Percentiles rank a stretch among this genome's conserved stretches.
These are phyloP conservation scores for Parsonsia alboflavescens DNA, from an alignment of 257 asterid genomes.

Conservation along the genomic window DNA sequence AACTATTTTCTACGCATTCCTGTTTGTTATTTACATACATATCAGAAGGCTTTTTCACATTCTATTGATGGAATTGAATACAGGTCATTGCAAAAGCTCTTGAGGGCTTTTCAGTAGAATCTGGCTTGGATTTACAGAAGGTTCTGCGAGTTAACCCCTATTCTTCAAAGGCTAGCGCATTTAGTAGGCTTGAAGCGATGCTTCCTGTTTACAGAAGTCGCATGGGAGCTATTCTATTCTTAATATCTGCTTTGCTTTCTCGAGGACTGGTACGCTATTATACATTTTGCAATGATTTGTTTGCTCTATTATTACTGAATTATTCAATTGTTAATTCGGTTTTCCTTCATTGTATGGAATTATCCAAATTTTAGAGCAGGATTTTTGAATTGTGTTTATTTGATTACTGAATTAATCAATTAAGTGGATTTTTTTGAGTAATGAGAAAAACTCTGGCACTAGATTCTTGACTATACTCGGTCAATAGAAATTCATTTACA, in stretches of 20 bases:
- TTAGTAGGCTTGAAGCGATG: conserved; percentile 57
- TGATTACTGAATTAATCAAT: neutral
- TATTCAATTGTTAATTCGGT: neutral
- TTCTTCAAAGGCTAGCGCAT: conserved; percentile 48
- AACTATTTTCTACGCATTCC: neutral
- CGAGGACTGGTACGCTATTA: conserved; percentile 74
- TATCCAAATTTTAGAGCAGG: neutral
- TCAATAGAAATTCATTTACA: neutral
- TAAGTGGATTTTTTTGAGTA: neutral
- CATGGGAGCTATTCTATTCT: conserved; percentile 90
- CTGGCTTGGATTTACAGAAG: conserved; percentile 69
- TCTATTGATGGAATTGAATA: neutral
- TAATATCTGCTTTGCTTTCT: conserved; percentile 85
- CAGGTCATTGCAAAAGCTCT: conserved; percentile 69
- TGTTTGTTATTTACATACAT: neutral
- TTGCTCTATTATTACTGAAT: neutral
- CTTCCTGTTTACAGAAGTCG: conserved; percentile 87
- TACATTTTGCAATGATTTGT: neutral
- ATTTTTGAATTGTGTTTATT: neutral
- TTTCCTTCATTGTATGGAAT: neutral
- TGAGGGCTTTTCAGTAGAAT: conserved; percentile 71
- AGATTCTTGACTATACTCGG: neutral
- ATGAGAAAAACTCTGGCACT: neutral
- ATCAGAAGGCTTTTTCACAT: neutral
- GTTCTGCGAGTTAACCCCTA: conserved; percentile 53